Evolutionary conservation across 768 basidiomycete species (phyloP).

Genomic region (Suillus variegatus): DNA sequence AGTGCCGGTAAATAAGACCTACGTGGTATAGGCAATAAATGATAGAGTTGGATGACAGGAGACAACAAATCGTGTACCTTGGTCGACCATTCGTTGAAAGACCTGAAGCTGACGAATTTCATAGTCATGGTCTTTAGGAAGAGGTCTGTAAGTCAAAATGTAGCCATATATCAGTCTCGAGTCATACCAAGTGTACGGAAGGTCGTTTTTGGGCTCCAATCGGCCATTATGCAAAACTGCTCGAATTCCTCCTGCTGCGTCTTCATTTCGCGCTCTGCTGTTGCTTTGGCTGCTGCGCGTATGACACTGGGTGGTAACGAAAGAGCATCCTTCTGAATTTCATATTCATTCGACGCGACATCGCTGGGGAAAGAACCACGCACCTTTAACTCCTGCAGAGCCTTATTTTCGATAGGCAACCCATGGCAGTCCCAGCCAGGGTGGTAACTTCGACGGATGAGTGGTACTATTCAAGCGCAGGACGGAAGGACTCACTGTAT

Average conservation of each 20-base stretch:
- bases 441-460: slow-evolving; percentile 62
- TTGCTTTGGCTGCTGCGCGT: slow-evolving; percentile 67
- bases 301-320: slow-evolving; percentile 60
- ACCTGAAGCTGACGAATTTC: slow-evolving; percentile 86
- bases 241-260: slow-evolving; percentile 80
- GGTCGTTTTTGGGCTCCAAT: slow-evolving; percentile 71
- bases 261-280: slow-evolving; percentile 72
- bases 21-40: neutral
- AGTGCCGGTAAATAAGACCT: slow-evolving; percentile 84
- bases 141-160: slow-evolving; percentile 5
- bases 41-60: neutral
- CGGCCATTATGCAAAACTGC: slow-evolving; percentile 87
- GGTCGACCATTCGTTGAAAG: slow-evolving; percentile 86
- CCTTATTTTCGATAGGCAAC: slow-evolving; percentile 95
- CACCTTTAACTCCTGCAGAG: slow-evolving; percentile 75
- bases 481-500: slow-evolving; percentile 65
- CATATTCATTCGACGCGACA: neutral
- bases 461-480: neutral
- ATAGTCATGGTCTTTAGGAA: slow-evolving; percentile 70
- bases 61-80: slow-evolving; percentile 46
- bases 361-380: slow-evolving; percentile 16
- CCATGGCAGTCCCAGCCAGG: slow-evolving; percentile 99
- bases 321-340: slow-evolving; percentile 52
- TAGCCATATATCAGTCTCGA: neutral
- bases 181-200: slow-evolving; percentile 83